A percentile compares a stretch with the other conserved stretches of the same genome.
Conservation (phyloP, 208 protist genomes). For the Trypanosoma rangeli region DNA sequence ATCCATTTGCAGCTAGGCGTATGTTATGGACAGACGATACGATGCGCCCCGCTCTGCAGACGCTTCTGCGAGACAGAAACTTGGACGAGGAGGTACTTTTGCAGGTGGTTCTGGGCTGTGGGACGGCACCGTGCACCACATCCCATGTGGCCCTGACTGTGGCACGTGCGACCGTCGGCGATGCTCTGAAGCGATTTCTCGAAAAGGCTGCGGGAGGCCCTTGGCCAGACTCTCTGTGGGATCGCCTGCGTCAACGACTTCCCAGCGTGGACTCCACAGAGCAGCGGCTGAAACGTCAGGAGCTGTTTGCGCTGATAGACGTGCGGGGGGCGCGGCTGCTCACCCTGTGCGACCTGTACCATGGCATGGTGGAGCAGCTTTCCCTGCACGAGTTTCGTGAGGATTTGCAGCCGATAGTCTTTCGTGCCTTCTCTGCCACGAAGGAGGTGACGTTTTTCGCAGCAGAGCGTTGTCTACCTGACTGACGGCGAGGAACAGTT, state of each 20-base stretch:
- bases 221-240: conserved; percentile 37
- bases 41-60: conserved; percentile 1
- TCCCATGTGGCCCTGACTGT: conserved; percentile 1
- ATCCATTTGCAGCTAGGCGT: neutral
- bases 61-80: conserved; percentile 4
- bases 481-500: conserved; percentile 50
- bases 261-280: conserved; percentile 37
- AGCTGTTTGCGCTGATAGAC: conserved; percentile 53
- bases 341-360: conserved; percentile 43
- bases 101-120: neutral
- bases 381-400: conserved; percentile 46
- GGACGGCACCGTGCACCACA: neutral
- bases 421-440: conserved; percentile 40
- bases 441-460: conserved; percentile 38
- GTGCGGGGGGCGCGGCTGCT: conserved; percentile 31
- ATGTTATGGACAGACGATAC: neutral
- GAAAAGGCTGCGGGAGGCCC: neutral
- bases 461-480: conserved; percentile 35
- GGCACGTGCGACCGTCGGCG: neutral
- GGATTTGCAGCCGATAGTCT: conserved; percentile 41
- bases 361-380: conserved; percentile 42
- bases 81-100: neutral
- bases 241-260: conserved; percentile 48
- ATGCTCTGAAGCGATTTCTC: conserved; percentile 7
- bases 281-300: conserved; percentile 43